These are phyloP conservation scores for Penicillium nucicola DNA, from an alignment of 495 filamentous ascomycete genomes.

Conservation along the genomic window DNA sequence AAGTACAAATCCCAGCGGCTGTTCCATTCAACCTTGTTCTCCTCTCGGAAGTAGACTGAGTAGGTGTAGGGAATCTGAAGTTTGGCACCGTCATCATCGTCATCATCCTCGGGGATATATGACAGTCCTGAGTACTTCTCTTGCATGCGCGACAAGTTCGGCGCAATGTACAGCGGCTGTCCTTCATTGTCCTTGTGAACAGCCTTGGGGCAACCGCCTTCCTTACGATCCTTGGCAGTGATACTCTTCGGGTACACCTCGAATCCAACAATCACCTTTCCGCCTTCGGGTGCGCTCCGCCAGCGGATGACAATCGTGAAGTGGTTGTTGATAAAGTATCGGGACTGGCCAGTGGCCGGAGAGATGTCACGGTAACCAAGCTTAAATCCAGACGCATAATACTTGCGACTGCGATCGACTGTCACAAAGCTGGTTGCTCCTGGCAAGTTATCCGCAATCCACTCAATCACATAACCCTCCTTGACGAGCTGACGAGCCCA, in stretches of 20 bases:
- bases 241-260: conserved; percentile 92
- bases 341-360: conserved; percentile 54
- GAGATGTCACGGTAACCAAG: conserved; percentile 74
- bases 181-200: conserved; percentile 58
- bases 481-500: conserved; percentile 71
- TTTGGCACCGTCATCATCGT: conserved; percentile 62
- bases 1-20: conserved; percentile 93
- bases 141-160: conserved; percentile 55
- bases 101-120: conserved; percentile 53
- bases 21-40: conserved; percentile 77
- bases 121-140: conserved; percentile 58
- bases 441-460: conserved; percentile 95
- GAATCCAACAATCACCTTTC: conserved; percentile 86
- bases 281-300: conserved; percentile 68
- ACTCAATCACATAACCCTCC: conserved; percentile 86
- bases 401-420: conserved; percentile 81
- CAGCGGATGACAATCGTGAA: conserved; percentile 85
- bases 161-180: conserved; percentile 65
- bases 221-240: conserved; percentile 55
- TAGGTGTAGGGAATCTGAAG: conserved; percentile 86
- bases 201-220: conserved; percentile 64
- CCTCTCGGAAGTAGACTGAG: conserved; percentile 89
- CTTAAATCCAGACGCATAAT: conserved; percentile 96
- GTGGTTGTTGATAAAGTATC: conserved; percentile 87
- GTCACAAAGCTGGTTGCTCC: conserved; percentile 93